phyloP scores from a whole-genome alignment of 768 basidiomycete genomes.

The Vararia minispora region DNA sequence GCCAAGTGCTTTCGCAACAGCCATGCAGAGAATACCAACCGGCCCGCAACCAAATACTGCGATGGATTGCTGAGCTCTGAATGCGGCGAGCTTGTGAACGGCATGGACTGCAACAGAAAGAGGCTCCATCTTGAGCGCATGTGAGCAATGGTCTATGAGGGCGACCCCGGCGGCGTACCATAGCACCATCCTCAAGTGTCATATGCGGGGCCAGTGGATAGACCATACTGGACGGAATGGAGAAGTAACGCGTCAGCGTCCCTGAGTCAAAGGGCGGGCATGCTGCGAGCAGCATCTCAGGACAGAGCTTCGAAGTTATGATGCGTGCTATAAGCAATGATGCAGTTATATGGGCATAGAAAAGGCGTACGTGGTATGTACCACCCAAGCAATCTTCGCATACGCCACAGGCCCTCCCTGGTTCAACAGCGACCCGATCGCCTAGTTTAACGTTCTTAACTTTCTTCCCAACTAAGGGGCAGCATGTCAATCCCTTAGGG shows the following conservation, averaged over 20 bases:
- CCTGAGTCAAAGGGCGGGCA: slow-evolving; percentile 93
- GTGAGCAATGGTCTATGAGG: background rate
- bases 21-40: slow-evolving; percentile 83
- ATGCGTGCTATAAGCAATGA: too few relatives aligned
- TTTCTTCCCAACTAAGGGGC: slow-evolving; percentile 70
- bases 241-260: slow-evolving; percentile 81
- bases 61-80: slow-evolving; percentile 67
- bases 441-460: slow-evolving; percentile 73
- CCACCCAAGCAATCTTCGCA: slow-evolving; percentile 84
- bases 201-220: slow-evolving; percentile 78
- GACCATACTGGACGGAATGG: slow-evolving; percentile 73
- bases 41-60: slow-evolving; percentile 87
- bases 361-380: too few relatives aligned
- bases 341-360: too few relatives aligned
- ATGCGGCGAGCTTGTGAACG: slow-evolving; percentile 61
- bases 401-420: slow-evolving; percentile 73
- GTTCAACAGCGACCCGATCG: slow-evolving; percentile 87
- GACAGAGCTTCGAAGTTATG: too few relatives aligned
- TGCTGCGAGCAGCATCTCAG: slow-evolving; percentile 80
- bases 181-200: slow-evolving; percentile 87
- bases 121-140: slow-evolving; percentile 68
- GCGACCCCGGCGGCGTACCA: slow-evolving; percentile 37
- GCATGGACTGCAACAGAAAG: slow-evolving; percentile 89
- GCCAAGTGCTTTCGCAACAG: slow-evolving; percentile 89
- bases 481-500: too few relatives aligned